A percentile compares a stretch with the other conserved stretches of the same genome.
phyloP scores from a whole-genome alignment of 768 basidiomycete genomes.

The Xanthoconium stramineum region DNA sequence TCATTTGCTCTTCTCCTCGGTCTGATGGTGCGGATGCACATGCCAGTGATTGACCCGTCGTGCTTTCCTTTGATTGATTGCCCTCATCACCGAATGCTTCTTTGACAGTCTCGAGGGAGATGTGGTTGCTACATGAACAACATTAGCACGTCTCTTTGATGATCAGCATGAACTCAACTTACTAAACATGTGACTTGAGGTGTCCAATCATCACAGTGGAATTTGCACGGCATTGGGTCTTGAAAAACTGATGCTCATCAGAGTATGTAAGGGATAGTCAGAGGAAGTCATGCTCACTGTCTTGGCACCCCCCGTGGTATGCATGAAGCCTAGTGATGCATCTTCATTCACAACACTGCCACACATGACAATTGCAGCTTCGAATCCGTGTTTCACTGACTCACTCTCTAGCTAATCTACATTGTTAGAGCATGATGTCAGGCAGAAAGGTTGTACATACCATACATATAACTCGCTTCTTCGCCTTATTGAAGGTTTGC shows the following conservation, averaged over 20 bases:
- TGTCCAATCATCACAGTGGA: neutral
- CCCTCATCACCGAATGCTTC: neutral
- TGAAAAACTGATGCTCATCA: neutral
- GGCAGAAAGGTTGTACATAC: neutral
- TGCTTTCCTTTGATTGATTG: neutral
- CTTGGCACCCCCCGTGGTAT: neutral
- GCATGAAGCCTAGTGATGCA: neutral
- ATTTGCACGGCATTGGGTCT: neutral
- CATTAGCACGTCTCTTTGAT: neutral
- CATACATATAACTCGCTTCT: neutral
- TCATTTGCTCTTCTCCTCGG: neutral
- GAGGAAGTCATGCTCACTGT: neutral
- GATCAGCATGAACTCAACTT: neutral
- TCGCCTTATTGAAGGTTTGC: neutral
- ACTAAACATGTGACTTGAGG: slow-evolving; percentile 10
- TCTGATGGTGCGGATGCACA: neutral
- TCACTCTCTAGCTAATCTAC: neutral
- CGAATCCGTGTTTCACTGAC: neutral
- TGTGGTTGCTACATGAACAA: neutral
- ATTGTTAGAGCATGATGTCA: neutral
- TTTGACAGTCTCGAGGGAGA: neutral
- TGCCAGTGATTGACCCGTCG: neutral
- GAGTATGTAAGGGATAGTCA: neutral
- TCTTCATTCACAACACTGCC: slow-evolving; percentile 3
- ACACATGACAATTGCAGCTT: slow-evolving; percentile 4